Evolutionary conservation across 1,139 yeast species (phyloP).

Genomic region (Candida mesenterica): DNA sequence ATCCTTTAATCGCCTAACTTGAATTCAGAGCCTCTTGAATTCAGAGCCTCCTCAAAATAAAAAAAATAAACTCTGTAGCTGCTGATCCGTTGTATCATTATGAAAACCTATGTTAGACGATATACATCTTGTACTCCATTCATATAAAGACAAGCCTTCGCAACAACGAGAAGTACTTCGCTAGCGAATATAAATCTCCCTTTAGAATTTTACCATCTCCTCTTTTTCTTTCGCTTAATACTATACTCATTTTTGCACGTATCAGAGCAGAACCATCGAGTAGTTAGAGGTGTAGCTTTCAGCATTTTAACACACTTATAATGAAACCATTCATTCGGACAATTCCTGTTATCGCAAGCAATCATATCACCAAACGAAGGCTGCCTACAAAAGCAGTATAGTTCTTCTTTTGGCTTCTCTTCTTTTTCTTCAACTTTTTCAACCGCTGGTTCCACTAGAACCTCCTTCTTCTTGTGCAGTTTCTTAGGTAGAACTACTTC

Average conservation of each 20-base stretch:
- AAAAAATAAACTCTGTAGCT: no score
- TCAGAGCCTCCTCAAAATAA: no score
- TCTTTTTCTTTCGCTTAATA: slow-evolving; percentile 17
- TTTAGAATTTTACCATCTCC: slow-evolving; percentile 11
- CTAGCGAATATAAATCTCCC: neutral
- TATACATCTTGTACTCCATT: no score
- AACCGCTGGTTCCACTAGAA: slow-evolving; percentile 1
- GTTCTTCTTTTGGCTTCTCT: slow-evolving; percentile 18
- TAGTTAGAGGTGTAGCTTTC: slow-evolving; percentile 22
- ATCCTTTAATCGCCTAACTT: no score
- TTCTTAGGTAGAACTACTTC: no score
- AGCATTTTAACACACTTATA: slow-evolving; percentile 47
- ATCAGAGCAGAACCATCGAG: slow-evolving; percentile 45
- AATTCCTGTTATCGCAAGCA: slow-evolving; percentile 43
- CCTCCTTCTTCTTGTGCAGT: no score
- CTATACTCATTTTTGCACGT: slow-evolving; percentile 24
- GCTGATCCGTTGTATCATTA: no score
- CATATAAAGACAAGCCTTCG: no score
- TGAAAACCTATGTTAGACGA: no score
- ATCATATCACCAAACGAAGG: slow-evolving; percentile 49
- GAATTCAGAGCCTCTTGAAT: no score
- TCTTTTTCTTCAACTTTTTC: slow-evolving; percentile 2
- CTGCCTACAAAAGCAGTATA: slow-evolving; percentile 45
- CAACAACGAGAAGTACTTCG: no score
- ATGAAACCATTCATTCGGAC: slow-evolving; percentile 51